Percentiles rank a stretch among this genome's conserved stretches.
Evolutionary conservation across 805 yeast species (phyloP).

Genomic region (Kluyveromyces nonfermentans): DNA sequence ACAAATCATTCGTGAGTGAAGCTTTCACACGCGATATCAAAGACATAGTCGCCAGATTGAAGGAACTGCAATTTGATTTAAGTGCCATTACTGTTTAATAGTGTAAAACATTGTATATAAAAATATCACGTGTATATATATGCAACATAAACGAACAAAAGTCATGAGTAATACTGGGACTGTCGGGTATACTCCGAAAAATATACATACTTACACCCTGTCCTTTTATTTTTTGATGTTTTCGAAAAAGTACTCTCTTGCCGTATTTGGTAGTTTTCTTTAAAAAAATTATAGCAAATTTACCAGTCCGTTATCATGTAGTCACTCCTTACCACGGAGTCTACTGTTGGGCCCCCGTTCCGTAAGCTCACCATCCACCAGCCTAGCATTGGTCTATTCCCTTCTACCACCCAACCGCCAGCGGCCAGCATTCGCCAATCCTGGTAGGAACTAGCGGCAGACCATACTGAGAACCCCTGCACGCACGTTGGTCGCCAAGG

Average conservation of each 20-base stretch:
- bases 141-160: background rate
- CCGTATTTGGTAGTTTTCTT: background rate
- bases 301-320: too few relatives aligned
- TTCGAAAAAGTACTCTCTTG: background rate
- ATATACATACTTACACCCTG: background rate
- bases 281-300: too few relatives aligned
- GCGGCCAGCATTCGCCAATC: too few relatives aligned
- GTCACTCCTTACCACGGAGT: too few relatives aligned
- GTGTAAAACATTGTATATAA: background rate
- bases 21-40: conserved; percentile 19
- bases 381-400: too few relatives aligned
- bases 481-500: too few relatives aligned
- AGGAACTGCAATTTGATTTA: conserved; percentile 29
- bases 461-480: too few relatives aligned
- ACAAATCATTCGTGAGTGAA: conserved; percentile 42
- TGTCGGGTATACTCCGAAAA: background rate
- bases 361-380: too few relatives aligned
- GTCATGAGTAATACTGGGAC: background rate
- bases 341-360: too few relatives aligned
- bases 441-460: too few relatives aligned
- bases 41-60: conserved; percentile 15
- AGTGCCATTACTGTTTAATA: conserved; percentile 19
- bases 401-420: too few relatives aligned
- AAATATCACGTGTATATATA: background rate
- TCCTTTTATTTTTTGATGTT: background rate